Evolutionary conservation across 257 asterid species (phyloP).

Genomic region (Solanum medicagineum): DNA sequence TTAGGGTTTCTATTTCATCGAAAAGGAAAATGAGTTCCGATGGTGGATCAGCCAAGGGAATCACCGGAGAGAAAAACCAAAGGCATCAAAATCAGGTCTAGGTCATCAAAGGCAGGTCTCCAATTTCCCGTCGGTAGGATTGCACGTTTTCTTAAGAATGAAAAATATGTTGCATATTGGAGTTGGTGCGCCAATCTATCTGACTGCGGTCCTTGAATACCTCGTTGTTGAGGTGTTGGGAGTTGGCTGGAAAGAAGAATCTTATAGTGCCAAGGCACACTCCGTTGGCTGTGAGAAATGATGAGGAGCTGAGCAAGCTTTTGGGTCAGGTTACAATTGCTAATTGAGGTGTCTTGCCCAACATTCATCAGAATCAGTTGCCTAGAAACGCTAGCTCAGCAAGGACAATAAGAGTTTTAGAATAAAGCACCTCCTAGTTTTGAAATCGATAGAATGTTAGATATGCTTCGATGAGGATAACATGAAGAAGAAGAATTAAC

Average conservation of each 20-base stretch:
- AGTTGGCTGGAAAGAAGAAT: conserved; percentile 3
- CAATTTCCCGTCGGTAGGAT: conserved; percentile 3
- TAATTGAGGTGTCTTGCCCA: conserved; percentile 2
- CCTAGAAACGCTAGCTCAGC: not conserved
- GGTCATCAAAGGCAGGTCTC: conserved; percentile 1
- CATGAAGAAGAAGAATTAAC: too few species aligned
- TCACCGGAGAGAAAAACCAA: not conserved
- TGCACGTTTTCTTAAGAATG: not conserved
- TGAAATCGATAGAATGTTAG: not conserved
- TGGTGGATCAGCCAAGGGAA: not conserved
- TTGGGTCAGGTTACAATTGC: conserved; percentile 1
- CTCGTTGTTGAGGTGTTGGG: conserved; percentile 3
- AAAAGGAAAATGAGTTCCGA: not conserved
- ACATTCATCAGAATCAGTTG: not conserved
- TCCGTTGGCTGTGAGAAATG: conserved; percentile 5
- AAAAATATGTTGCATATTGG: conserved; percentile 1
- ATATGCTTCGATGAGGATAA: too few species aligned
- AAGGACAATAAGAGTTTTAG: not conserved
- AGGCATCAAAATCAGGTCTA: not conserved
- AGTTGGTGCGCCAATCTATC: not conserved
- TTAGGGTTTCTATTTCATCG: not conserved
- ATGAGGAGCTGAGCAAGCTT: conserved; percentile 5
- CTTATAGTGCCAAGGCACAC: not conserved
- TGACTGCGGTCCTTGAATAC: not conserved
- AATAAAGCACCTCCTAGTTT: not conserved